Percentiles rank a stretch among this genome's conserved stretches.
phyloP scores from a whole-genome alignment of 2,329 filamentous ascomycete genomes.

The Colletotrichum limetticola region DNA sequence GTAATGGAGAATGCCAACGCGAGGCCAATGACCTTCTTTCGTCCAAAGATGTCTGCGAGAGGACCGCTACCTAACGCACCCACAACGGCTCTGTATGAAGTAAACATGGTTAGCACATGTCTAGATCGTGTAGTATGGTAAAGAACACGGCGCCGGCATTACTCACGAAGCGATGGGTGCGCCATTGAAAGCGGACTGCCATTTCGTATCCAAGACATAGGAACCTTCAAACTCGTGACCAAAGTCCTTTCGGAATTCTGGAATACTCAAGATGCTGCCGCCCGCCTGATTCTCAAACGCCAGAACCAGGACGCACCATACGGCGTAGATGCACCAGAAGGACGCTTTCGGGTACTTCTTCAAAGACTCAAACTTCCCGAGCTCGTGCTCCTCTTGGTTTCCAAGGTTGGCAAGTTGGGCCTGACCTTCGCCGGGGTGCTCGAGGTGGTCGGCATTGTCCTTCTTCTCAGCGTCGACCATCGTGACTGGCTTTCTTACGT shows the following conservation, averaged over 20 bases:
- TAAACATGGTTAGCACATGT: slow-evolving; percentile 5
- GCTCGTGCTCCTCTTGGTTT: slow-evolving; percentile 43
- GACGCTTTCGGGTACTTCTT: slow-evolving; percentile 40
- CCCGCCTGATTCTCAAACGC: slow-evolving; percentile 54
- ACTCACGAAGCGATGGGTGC: slow-evolving; percentile 51
- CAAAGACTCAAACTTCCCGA: slow-evolving; percentile 38
- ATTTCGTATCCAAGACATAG: slow-evolving; percentile 53
- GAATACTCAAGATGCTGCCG: slow-evolving; percentile 54
- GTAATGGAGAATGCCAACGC: slow-evolving; percentile 48
- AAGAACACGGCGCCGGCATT: background rate
- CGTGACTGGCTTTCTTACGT: background rate
- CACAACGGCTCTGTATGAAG: slow-evolving; percentile 35
- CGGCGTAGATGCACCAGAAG: slow-evolving; percentile 50
- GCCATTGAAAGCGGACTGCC: slow-evolving; percentile 56
- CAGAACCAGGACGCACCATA: slow-evolving; percentile 51
- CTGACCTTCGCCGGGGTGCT: slow-evolving; percentile 5
- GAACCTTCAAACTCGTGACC: slow-evolving; percentile 46
- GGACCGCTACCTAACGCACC: slow-evolving; percentile 44
- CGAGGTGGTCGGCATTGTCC: slow-evolving; percentile 10
- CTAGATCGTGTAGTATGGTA: accelerated
- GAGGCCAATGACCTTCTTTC: slow-evolving; percentile 44
- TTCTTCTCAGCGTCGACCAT: slow-evolving; percentile 16
- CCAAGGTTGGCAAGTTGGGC: slow-evolving; percentile 35
- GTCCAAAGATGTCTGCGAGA: slow-evolving; percentile 47
- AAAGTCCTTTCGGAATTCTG: slow-evolving; percentile 57